These are phyloP conservation scores for Albophoma yamanashiensis DNA, from an alignment of 2,329 filamentous ascomycete genomes.

Conservation along the genomic window DNA sequence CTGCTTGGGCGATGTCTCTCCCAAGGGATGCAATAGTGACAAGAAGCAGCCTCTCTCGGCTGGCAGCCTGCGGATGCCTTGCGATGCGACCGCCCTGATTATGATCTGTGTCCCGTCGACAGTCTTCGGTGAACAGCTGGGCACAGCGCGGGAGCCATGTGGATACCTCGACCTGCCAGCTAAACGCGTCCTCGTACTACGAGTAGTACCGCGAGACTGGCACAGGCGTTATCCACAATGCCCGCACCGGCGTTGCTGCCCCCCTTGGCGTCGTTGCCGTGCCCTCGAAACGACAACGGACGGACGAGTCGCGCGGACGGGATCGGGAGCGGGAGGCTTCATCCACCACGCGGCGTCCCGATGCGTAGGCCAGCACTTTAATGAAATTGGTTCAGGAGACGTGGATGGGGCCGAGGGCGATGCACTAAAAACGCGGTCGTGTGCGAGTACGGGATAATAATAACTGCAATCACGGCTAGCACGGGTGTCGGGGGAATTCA, in stretches of 20 bases:
- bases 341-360: conserved; percentile 1
- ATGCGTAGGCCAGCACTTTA: neutral
- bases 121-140: neutral
- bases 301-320: neutral
- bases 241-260: neutral
- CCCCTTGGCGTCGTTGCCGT: neutral
- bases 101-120: neutral
- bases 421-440: neutral
- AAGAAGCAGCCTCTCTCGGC: neutral
- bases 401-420: neutral
- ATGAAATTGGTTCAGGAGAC: conserved; percentile 3
- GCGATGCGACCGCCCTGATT: neutral
- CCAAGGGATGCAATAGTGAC: neutral
- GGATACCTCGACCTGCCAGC: neutral
- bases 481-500: conserved; percentile 10
- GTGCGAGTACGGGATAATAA: conserved; percentile 1
- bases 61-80: neutral
- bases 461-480: conserved; percentile 1
- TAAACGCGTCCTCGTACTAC: neutral
- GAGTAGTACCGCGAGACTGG: too few species aligned
- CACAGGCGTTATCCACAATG: neutral
- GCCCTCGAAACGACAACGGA: neutral
- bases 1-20: neutral
- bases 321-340: conserved; percentile 1
- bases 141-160: neutral